These are phyloP conservation scores for Rhodamnia rubescens DNA, from an alignment of 345 rosid species.

Conservation along the genomic window DNA sequence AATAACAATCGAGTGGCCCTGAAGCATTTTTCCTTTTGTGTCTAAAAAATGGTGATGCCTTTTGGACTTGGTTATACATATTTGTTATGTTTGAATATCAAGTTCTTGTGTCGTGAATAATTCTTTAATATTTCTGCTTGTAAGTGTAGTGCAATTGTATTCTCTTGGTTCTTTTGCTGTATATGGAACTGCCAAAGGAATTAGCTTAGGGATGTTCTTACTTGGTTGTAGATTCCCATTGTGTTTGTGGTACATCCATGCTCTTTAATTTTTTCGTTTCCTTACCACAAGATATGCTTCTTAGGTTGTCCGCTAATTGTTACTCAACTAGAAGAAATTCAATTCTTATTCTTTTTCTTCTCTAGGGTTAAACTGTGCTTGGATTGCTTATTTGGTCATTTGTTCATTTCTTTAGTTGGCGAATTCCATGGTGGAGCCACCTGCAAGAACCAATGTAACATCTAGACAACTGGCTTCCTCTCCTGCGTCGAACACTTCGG, in stretches of 20 bases:
- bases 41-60: background rate
- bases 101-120: background rate
- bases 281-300: background rate
- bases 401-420: conserved; percentile 38
- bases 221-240: background rate
- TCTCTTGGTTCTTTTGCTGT: background rate
- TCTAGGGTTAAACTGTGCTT: background rate
- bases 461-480: conserved; percentile 62
- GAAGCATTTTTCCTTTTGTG: background rate
- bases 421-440: conserved; percentile 48
- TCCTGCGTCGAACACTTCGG: conserved; percentile 58
- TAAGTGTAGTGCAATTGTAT: background rate
- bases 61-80: background rate
- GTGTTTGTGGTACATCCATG: background rate
- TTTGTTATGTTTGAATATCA: background rate
- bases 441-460: conserved; percentile 40
- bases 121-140: background rate
- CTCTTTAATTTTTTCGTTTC: background rate
- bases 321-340: background rate
- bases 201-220: background rate
- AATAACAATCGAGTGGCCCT: background rate
- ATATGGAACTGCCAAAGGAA: background rate
- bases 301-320: background rate
- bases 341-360: background rate
- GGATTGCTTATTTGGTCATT: background rate